These are phyloP conservation scores for Neurospora intermedia DNA, from an alignment of 495 filamentous ascomycete genomes.

Conservation along the genomic window DNA sequence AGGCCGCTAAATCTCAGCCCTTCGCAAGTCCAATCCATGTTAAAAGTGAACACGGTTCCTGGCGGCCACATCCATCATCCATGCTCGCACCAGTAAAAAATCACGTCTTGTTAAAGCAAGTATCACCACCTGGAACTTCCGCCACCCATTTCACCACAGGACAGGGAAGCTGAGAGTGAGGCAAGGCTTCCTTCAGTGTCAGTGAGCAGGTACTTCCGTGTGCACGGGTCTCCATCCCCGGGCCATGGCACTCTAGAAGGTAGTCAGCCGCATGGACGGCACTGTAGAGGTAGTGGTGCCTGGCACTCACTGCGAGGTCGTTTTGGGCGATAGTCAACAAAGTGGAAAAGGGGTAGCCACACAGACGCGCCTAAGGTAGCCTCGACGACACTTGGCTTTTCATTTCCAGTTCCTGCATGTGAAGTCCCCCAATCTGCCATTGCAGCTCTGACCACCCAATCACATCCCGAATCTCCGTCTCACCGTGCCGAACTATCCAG, in stretches of 20 bases:
- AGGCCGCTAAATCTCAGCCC: not conserved
- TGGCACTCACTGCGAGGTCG: not conserved
- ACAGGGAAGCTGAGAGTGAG: not conserved
- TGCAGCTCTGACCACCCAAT: constrained; percentile 12
- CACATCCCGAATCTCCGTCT: constrained; percentile 1
- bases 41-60: not conserved
- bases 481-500: not conserved
- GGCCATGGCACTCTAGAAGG: not conserved
- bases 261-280: not conserved
- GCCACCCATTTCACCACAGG: not conserved
- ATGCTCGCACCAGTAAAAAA: not conserved
- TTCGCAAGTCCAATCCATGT: not conserved
- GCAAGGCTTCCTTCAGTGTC: not conserved
- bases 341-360: constrained; percentile 14
- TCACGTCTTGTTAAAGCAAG: not conserved
- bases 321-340: not conserved
- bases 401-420: constrained; percentile 26
- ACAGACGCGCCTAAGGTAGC: not conserved
- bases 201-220: not conserved
- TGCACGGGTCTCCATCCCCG: not conserved
- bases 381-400: constrained; percentile 7
- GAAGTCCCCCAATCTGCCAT: constrained; percentile 10
- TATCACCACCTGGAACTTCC: not conserved
- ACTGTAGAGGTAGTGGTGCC: not conserved
- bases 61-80: not conserved